Conservation (phyloP, 441 rosid species). For the Populus trichocarpa region DNA sequence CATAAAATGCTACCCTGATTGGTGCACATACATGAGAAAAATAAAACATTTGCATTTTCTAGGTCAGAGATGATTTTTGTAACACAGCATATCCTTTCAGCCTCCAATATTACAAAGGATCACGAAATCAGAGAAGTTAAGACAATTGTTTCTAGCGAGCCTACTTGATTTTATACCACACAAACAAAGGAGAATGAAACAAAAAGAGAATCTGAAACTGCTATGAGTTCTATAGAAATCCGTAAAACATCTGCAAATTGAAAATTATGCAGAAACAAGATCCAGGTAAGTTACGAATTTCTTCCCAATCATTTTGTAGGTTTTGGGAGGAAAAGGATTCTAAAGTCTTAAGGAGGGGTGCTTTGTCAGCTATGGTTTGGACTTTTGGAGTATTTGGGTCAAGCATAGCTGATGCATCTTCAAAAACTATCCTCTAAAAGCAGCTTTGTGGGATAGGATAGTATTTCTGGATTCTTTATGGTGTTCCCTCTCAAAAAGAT, state of each 20-base stretch:
- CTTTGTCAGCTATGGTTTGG: no score
- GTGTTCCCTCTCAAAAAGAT: neutral
- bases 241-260: neutral
- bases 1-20: neutral
- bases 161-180: neutral
- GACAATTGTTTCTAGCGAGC: neutral
- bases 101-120: neutral
- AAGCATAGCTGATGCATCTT: no score
- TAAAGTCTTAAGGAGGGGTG: no score
- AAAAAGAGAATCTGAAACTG: neutral
- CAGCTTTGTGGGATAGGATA: neutral
- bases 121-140: neutral
- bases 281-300: no score
- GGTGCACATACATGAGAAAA: neutral
- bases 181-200: neutral
- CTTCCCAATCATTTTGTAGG: no score
- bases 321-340: no score
- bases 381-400: no score
- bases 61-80: neutral
- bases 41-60: neutral
- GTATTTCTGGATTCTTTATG: neutral
- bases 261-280: neutral
- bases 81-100: neutral
- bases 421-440: no score
- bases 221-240: neutral